Evolutionary conservation across 2,329 filamentous ascomycete genomes (phyloP), one percentile per base, ranked within the genome.

Genomic region (Verticillium nubilum): DNA sequence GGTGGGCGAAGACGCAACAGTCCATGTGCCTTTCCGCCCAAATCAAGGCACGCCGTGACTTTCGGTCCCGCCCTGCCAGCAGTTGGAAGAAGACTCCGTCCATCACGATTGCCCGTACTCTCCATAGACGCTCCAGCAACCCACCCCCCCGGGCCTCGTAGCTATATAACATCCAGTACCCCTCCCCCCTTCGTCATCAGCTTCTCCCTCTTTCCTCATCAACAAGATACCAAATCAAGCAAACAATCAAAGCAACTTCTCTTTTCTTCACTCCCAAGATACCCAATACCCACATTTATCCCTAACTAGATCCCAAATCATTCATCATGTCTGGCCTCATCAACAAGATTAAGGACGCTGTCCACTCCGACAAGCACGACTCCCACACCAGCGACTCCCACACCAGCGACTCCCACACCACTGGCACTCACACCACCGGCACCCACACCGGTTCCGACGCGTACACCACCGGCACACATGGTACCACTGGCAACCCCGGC

Each of bases 311-410:
- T 23, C 19, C 27, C 57, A 61, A 66, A 63, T 58, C 60, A 68
- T 54, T 60, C 75, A 84, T 62, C 68, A 86, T 85, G 83, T 83
- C 83, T 72, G 72, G 73, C 66, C 74, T 86, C 67, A 72, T 84
- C 69, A 80, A 85, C 77, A 85, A 85, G 74, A 78, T 84, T 71
- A 85, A 85, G 79, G 81, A 85, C 4, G 80, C 76, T 63, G 70
- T 85, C 60, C 68, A 75, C 67, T 73, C 75, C 62, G 76, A 80
- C 71, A 75, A 79, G 67, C 59, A 67, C 52, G 56, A 57, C 42
- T n/a, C 17, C 37, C 26, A 37, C 28, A 47, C 35, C 52, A 52
- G 15, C 29, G 59, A 66, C 29, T 58, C 28, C 56, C 64, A 73
- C 10, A 70, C 72, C 52, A 72, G 62, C 59, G 65, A 56, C n/a